Base-by-base conservation (phyloP, 345 rosid genomes). In the Zanthoxylum bungeanum region DNA sequence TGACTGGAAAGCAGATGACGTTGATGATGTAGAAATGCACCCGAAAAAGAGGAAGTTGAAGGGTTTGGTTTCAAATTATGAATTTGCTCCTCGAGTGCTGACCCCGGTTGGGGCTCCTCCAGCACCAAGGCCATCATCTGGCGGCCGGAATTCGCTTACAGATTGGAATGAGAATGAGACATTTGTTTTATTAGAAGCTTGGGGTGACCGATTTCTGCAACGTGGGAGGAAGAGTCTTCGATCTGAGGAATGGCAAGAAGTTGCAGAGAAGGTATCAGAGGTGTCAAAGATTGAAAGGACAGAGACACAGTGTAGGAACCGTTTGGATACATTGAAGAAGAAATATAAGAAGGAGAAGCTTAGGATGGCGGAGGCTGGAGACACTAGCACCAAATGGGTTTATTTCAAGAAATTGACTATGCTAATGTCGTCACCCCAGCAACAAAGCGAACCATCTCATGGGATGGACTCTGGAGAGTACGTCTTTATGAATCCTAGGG, bases 131-230 rank as follows among this genome's bases (percentile, higher is more conserved):
- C 75, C 85, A 5, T 80, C 96, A 0, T 66, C 78, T 66, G 97
- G 85, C 7, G 88, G 88, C 10, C 83, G 85, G 22, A 95, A 85
- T 81, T 83, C 81, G 42, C 83, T 78, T 56, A 89, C 84, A 21
- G 98, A 88, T 67, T 96, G 97, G 99, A 93, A 90, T 47, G 97
- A 93, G 87, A 88, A 73, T 39, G 99, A 96, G 70, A 91, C 95
- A 8, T 82, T 91, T 73, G 91, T 91, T 67, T 79, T 93, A 72
- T 78, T 93, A 12, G 97, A 96, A 44, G 87, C 96, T 16, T 96
- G 97, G 99, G 97, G 98, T 4, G 98, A 93, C 22, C 85, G 88
- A 51, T 93, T 91, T 71, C 76, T 96, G 78, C 92, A 87, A 66
- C 86, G 84, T 66, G 95, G 97, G 72, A 85, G 96, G 68, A 96